phyloP scores from a whole-genome alignment of 768 basidiomycete genomes.

The Leucosporidium creatinivorum region DNA sequence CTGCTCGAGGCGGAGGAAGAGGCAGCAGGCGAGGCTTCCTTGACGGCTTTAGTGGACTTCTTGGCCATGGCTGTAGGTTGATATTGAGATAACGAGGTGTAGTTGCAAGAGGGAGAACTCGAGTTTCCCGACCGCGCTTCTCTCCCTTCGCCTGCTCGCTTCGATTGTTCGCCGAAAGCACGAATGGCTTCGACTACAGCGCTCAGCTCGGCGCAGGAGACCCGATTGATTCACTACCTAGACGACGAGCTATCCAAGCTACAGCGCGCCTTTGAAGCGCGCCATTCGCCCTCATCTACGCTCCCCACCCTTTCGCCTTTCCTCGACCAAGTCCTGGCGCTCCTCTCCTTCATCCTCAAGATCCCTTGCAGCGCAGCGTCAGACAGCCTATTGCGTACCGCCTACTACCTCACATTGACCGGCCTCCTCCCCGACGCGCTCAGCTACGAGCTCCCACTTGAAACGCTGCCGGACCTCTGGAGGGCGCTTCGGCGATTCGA shows the following conservation, averaged over 20 bases:
- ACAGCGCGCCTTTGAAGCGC: constrained; percentile 1
- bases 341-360: constrained; percentile 21
- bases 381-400: constrained; percentile 5
- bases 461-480: not conserved
- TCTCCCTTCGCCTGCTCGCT: too few relatives aligned
- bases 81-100: not conserved
- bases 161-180: too few relatives aligned
- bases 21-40: not conserved
- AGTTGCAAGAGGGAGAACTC: not conserved
- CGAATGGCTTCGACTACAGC: too few relatives aligned
- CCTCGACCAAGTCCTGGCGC: constrained; percentile 11
- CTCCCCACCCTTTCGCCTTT: constrained; percentile 9
- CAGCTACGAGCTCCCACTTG: constrained; percentile 12
- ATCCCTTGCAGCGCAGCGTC: constrained; percentile 6
- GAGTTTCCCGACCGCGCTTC: too few relatives aligned
- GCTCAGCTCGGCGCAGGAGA: constrained; percentile 10
- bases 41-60: constrained; percentile 12
- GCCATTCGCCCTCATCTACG: constrained; percentile 2
- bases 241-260: constrained; percentile 15
- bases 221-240: constrained; percentile 22
- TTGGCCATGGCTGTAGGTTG: constrained; percentile 18
- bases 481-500: constrained; percentile 14
- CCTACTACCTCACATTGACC: constrained; percentile 18
- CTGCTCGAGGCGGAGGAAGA: constrained; percentile 5
- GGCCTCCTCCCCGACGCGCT: constrained; percentile 15